phyloP scores from a whole-genome alignment of 2,329 filamentous ascomycete genomes.

The Alternaria metachromatica region DNA sequence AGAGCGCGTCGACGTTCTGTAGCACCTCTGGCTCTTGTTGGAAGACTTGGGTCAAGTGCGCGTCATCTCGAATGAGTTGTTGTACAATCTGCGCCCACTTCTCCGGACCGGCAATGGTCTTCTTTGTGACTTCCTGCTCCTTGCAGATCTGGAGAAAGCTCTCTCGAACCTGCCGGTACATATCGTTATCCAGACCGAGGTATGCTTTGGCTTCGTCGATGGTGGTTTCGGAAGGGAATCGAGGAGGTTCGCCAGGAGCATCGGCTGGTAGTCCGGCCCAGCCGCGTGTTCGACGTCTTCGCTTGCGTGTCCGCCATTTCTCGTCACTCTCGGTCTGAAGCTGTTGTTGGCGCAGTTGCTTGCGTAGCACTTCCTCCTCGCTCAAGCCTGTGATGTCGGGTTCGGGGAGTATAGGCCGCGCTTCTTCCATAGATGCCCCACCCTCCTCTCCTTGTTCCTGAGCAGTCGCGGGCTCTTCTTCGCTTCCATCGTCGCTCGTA shows the following conservation, averaged over 20 bases:
- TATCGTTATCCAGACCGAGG: conserved; percentile 66
- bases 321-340: conserved; percentile 67
- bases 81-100: conserved; percentile 76
- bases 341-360: conserved; percentile 40
- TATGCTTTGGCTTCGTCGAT: conserved; percentile 78
- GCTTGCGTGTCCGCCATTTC: conserved; percentile 68
- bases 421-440: conserved; percentile 5
- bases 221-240: conserved; percentile 83
- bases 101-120: conserved; percentile 75
- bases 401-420: conserved; percentile 5
- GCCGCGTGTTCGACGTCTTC: conserved; percentile 71
- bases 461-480: conserved; percentile 12
- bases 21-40: conserved; percentile 63
- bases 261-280: conserved; percentile 73
- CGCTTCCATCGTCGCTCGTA: conserved; percentile 25
- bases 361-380: conserved; percentile 32
- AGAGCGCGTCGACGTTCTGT: conserved; percentile 41
- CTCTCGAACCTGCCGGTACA: conserved; percentile 70
- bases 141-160: conserved; percentile 75
- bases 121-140: conserved; percentile 72
- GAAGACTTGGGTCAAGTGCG: conserved; percentile 69
- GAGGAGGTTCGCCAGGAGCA: conserved; percentile 69
- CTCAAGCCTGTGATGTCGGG: conserved; percentile 19
- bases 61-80: conserved; percentile 68
- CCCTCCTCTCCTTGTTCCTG: background rate